These are phyloP conservation scores for Cercospora citrullina DNA, from an alignment of 2,329 filamentous ascomycete species.

Conservation along the genomic window DNA sequence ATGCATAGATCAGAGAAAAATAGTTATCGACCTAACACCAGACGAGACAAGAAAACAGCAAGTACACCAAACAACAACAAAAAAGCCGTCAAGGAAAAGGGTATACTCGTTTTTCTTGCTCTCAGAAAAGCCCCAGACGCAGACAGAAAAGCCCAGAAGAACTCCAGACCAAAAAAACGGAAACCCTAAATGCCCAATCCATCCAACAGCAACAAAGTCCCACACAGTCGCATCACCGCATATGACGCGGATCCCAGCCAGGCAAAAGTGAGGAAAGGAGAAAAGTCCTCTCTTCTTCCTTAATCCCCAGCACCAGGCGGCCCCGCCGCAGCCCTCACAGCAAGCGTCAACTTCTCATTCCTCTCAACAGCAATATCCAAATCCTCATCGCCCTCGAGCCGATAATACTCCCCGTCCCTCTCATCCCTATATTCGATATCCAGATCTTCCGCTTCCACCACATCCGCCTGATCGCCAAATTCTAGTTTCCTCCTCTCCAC, in stretches of 20 bases:
- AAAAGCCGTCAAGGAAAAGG: not conserved
- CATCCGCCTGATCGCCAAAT: constrained; percentile 35
- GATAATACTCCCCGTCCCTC: constrained; percentile 69
- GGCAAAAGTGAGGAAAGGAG: no score
- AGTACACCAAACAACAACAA: not conserved
- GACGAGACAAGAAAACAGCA: not conserved
- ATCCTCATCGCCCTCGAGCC: constrained; percentile 76
- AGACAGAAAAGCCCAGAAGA: not conserved
- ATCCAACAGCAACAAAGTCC: not conserved
- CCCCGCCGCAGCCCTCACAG: constrained; percentile 38
- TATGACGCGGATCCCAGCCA: no score
- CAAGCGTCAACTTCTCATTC: constrained; percentile 82
- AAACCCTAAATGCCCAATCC: not conserved
- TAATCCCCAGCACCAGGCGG: not conserved
- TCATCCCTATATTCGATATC: constrained; percentile 87
- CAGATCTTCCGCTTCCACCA: constrained; percentile 54
- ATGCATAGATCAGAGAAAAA: not conserved
- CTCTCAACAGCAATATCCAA: constrained; percentile 75
- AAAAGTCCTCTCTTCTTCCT: not conserved
- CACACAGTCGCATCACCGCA: no score
- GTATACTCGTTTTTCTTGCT: not conserved
- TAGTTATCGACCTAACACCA: not conserved
- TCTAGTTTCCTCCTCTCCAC: constrained; percentile 77
- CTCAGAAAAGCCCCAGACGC: not conserved
- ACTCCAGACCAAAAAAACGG: not conserved